These are phyloP conservation scores for Leptographium procerum DNA, from an alignment of 2,329 filamentous ascomycete genomes.

Conservation along the genomic window DNA sequence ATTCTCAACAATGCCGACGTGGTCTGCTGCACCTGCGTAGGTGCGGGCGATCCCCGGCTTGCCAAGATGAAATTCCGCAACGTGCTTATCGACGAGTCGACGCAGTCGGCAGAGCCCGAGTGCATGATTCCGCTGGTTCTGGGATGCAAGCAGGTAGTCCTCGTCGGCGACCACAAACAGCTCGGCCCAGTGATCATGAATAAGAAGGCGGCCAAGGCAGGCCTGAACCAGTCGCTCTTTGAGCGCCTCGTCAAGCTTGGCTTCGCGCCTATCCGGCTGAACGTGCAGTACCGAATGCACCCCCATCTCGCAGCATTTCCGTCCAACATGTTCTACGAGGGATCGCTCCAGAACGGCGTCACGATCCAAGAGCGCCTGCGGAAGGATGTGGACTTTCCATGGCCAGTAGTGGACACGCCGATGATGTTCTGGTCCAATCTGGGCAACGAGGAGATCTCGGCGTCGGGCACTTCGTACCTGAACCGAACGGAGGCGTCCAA, in stretches of 20 bases:
- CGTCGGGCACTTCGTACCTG: constrained; percentile 93
- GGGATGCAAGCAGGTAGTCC: constrained; percentile 97
- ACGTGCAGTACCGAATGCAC: constrained; percentile 98
- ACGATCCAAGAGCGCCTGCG: constrained; percentile 80
- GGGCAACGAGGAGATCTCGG: constrained; percentile 95
- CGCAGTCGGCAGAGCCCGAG: constrained; percentile 93
- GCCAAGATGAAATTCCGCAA: constrained; percentile 98
- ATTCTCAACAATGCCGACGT: constrained; percentile 93
- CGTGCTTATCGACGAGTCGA: constrained; percentile 95
- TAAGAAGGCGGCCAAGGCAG: constrained; percentile 97
- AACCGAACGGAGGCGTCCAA: constrained; percentile 96
- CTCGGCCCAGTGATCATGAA: constrained; percentile 99
- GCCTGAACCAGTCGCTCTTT: constrained; percentile 95
- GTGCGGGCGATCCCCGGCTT: constrained; percentile 87
- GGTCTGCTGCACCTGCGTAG: constrained; percentile 97
- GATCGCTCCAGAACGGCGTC: constrained; percentile 91
- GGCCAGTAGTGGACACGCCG: constrained; percentile 84
- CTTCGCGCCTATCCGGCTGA: constrained; percentile 80
- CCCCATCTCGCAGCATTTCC: constrained; percentile 94
- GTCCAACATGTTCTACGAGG: constrained; percentile 99
- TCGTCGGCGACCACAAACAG: constrained; percentile 97
- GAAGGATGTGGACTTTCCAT: constrained; percentile 93
- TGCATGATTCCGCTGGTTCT: constrained; percentile 97
- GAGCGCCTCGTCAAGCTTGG: constrained; percentile 91
- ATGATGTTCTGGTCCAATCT: constrained; percentile 99